Base-by-base conservation (phyloP, 805 yeast genomes). In the Candida fluviatilis region DNA sequence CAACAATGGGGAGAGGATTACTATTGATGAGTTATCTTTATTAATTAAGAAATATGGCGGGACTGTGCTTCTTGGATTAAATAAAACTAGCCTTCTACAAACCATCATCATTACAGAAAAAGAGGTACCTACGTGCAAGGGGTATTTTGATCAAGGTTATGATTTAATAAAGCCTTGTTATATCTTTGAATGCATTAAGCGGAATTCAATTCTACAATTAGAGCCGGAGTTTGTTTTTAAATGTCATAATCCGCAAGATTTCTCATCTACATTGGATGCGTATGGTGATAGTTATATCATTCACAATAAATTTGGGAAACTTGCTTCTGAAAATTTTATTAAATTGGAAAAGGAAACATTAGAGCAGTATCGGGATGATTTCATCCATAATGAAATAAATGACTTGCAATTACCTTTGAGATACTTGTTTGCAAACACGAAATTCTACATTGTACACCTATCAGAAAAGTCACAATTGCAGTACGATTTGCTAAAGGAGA, bases 111-210 rank as follows among this genome's bases (percentile, higher is more conserved):
- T 44, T 12, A 44, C 48, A 5, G 48, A 40, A 26, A 44, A 41
- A 18, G 18, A 34, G 17, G 18, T 41, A 3, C 71, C 71, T 4
- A 46, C 54, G 4, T 44, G 60, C 13, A 39, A 51, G 30, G 37
- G 45, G 4, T 62, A 59, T 45, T 38, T 52, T 8, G 37, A 47
- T 2, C 51, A 54, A 13, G 84, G 84, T 0, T 75, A 71, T 47
- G 85, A 82, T 49, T 65, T 91, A 0, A 52, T 88, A 5, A 69
- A 60, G 36, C 88, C 95, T 1, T 55, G 61, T 21, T 91, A 96
- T 95, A 54, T 87, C 4, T 64, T 78, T 32, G 90, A 85, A 46
- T 79, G 93, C 48, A 60, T 85, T 2, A 50, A 55, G 13, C 54
- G 63, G 11, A 49, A 55, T 1, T 36, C 48, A 2, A 33, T 78